A percentile compares a stretch with the other conserved stretches of the same genome.
These are phyloP conservation scores for Penicillium sp. DNA, from an alignment of 2,329 filamentous ascomycete species.

Conservation along the genomic window DNA sequence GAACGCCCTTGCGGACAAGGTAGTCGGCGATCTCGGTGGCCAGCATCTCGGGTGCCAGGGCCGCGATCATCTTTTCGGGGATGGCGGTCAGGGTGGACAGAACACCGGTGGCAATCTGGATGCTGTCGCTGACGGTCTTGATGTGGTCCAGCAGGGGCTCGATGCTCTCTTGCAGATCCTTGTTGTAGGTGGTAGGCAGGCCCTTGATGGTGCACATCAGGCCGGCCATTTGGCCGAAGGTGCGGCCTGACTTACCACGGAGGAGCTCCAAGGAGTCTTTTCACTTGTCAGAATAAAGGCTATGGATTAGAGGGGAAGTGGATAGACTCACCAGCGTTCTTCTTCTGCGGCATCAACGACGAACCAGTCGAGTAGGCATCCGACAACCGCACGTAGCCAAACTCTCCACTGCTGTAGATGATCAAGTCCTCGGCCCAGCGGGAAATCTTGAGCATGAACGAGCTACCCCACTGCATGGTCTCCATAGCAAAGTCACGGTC, in stretches of 20 bases:
- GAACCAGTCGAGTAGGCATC: conserved; percentile 79
- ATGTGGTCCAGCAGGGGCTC: conserved; percentile 83
- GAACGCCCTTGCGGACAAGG: conserved; percentile 56
- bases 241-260: conserved; percentile 72
- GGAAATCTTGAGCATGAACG: conserved; percentile 75
- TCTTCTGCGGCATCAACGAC: conserved; percentile 80
- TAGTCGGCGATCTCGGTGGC: conserved; percentile 57
- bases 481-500: conserved; percentile 83
- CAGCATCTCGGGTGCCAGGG: conserved; percentile 79
- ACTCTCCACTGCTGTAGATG: conserved; percentile 74
- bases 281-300: background rate
- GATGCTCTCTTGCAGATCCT: conserved; percentile 84
- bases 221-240: conserved; percentile 78
- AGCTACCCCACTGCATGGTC: conserved; percentile 74
- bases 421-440: conserved; percentile 85
- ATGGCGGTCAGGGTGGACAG: conserved; percentile 68
- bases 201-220: conserved; percentile 74
- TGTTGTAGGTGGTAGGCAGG: conserved; percentile 82
- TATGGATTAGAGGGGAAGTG: too few relatives aligned
- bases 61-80: conserved; percentile 73
- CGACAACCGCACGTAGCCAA: conserved; percentile 71
- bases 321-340: conserved; percentile 54
- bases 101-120: conserved; percentile 79
- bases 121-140: conserved; percentile 76
- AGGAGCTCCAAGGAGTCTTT: conserved; percentile 69